A percentile compares a stretch with the other conserved stretches of the same genome.
Conservation (phyloP, 805 yeast species). For the Saccharomycopsis selenospora region DNA sequence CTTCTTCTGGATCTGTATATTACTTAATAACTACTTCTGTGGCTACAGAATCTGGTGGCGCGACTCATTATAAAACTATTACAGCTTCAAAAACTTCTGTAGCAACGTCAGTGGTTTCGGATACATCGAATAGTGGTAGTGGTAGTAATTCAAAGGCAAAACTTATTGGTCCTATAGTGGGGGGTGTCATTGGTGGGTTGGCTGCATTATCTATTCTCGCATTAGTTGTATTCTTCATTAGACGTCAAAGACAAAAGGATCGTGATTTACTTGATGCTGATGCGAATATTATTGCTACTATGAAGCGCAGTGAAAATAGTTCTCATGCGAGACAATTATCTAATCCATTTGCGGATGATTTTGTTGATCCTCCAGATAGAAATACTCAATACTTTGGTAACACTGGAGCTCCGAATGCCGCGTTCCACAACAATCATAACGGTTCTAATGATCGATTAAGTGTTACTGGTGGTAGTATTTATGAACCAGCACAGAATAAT, state of each 20-base stretch:
- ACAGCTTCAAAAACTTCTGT: constrained; percentile 18
- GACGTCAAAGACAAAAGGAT: constrained; percentile 21
- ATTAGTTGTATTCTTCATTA: constrained; percentile 17
- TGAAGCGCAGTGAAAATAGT: constrained; percentile 16
- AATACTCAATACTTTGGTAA: constrained; percentile 2
- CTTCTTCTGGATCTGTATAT: constrained; percentile 12
- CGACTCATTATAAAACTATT: constrained; percentile 15
- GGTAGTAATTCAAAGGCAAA: constrained; percentile 13
- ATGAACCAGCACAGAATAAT: not conserved
- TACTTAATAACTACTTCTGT: constrained; percentile 15
- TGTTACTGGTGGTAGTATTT: constrained; percentile 3
- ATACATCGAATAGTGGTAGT: not conserved
- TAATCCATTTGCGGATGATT: constrained; percentile 21
- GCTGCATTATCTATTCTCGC: constrained; percentile 19
- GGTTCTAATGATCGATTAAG: constrained; percentile 4
- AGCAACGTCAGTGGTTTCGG: constrained; percentile 18
- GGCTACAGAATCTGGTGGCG: constrained; percentile 19
- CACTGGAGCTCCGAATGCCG: constrained; percentile 4
- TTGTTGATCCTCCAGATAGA: constrained; percentile 12
- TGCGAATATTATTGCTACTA: constrained; percentile 20
- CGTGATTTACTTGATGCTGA: constrained; percentile 22
- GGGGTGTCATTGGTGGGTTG: constrained; percentile 21
- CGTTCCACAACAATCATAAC: not conserved
- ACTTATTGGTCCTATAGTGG: constrained; percentile 21
- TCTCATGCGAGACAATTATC: constrained; percentile 13